Evolutionary conservation across 2,329 filamentous ascomycete species (phyloP), one percentile per base, ranked within the genome.

Genomic region (Nigrospora osmanthi): DNA sequence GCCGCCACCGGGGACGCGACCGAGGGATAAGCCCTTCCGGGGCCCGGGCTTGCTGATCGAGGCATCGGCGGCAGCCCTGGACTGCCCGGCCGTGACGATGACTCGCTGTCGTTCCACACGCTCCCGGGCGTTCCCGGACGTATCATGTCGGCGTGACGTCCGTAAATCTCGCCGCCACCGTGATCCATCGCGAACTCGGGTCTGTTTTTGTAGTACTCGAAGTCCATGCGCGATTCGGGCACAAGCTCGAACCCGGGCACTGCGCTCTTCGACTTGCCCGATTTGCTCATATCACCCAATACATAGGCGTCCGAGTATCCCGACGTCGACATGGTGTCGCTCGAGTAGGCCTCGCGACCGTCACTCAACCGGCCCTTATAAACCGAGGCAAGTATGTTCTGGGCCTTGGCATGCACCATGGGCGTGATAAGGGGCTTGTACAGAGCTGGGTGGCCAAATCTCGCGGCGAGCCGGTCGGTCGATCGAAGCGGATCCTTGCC

Each of bases 391-490:
- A 98, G 75, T 35, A 93, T 76, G 47, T 93, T 89, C 57, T 93
- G 87, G 3, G 89, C 88, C 65, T 87, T 95, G 44, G 88, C 85
- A 56, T 94, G 85, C 4, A 97, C 91, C 90, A 97, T 96, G 3
- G 91, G 91, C 0, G 89, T 95, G 55, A 91, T 90, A 16, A 97
- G 75, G 4, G 87, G 85, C 63, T 86, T 87, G 70, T 93, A 95
- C 14, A 97, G 74, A 5, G 87, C 89, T 1, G 91, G 93, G 61
- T 98, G 89, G 2, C 89, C 90, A 60, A 96, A 98, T 23, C 87
- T 78, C 19, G 81, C 81, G 48, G 78, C 85, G 45, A 89, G 77
- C 56, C 78, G 85, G 63, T 85, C 89, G 5, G 23, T 28, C 59
- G 76, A 79, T 61, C 71, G 60, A 14, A 71, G 70, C 42, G 69